Conservation (phyloP, 1,284 basidiomycete species). For the Abortiporus biennis region DNA sequence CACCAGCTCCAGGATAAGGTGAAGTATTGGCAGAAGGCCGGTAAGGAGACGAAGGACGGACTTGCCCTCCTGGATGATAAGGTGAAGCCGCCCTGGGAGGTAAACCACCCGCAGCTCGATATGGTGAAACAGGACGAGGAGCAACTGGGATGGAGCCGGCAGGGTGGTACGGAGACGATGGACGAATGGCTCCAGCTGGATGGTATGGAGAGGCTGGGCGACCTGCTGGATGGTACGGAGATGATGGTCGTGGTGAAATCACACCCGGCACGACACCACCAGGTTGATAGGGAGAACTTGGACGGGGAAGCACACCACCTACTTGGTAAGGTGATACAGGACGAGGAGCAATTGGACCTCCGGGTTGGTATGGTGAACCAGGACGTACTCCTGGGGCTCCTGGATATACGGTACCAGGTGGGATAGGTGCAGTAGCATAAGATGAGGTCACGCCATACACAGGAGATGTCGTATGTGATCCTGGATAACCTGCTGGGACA, state of each 20-base stretch:
- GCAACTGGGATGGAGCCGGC: background rate
- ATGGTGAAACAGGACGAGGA: conserved; percentile 14
- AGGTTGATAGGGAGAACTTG: background rate
- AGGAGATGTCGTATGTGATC: too few species aligned
- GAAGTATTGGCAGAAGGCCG: conserved; percentile 12
- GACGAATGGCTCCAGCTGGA: conserved; percentile 1
- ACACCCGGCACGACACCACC: too few species aligned
- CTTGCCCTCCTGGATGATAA: conserved; percentile 10
- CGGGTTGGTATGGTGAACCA: conserved; percentile 14
- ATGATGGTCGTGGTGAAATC: too few species aligned
- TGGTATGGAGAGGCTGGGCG: conserved; percentile 14
- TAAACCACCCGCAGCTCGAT: conserved; percentile 10
- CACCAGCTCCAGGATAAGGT: conserved; percentile 13
- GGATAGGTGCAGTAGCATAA: conserved; percentile 3
- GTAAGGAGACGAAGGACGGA: conserved; percentile 11
- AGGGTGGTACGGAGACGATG: conserved; percentile 14
- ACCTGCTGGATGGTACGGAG: too few species aligned
- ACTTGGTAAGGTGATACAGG: conserved; percentile 15
- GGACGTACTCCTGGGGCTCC: conserved; percentile 1
- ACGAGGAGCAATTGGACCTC: conserved; percentile 5
- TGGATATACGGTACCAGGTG: conserved; percentile 4
- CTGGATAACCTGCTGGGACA: background rate
- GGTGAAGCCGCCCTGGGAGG: conserved; percentile 24
- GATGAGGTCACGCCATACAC: too few species aligned
- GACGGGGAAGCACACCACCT: conserved; percentile 6